phyloP scores from a whole-genome alignment of 2,329 filamentous ascomycete species.

The Didymella segeticola region DNA sequence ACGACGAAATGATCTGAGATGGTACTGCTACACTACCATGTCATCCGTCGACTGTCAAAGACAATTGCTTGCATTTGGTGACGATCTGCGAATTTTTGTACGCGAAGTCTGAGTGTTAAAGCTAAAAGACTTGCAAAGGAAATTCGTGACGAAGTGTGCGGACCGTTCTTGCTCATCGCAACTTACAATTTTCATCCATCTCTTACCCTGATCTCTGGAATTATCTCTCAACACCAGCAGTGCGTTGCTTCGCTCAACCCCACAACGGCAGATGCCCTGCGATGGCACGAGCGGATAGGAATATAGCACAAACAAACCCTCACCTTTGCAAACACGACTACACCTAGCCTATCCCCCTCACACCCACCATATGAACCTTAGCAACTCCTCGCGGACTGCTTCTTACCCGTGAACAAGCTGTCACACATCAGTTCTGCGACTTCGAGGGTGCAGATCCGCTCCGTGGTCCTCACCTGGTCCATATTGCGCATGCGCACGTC shows the following conservation, averaged over 20 bases:
- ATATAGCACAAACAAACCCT: neutral
- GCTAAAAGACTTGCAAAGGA: neutral
- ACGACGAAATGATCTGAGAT: neutral
- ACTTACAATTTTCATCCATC: neutral
- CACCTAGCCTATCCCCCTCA: neutral
- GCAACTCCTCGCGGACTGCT: neutral
- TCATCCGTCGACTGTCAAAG: neutral
- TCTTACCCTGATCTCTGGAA: neutral
- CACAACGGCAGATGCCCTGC: neutral
- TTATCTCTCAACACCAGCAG: neutral
- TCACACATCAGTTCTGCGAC: neutral
- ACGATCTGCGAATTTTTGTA: neutral
- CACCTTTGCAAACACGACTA: neutral
- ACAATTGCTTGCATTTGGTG: neutral
- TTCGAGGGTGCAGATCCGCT: neutral
- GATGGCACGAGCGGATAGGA: neutral
- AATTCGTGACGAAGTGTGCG: slow-evolving; percentile 11
- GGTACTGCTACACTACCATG: neutral
- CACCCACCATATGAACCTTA: neutral
- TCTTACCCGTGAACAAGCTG: neutral
- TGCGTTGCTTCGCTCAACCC: neutral
- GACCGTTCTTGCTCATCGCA: neutral
- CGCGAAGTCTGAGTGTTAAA: neutral
- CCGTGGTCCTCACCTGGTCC: neutral
- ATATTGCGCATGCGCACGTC: neutral